Evolutionary conservation across 805 yeast species (phyloP).

Genomic region (Starmerella powellii): DNA sequence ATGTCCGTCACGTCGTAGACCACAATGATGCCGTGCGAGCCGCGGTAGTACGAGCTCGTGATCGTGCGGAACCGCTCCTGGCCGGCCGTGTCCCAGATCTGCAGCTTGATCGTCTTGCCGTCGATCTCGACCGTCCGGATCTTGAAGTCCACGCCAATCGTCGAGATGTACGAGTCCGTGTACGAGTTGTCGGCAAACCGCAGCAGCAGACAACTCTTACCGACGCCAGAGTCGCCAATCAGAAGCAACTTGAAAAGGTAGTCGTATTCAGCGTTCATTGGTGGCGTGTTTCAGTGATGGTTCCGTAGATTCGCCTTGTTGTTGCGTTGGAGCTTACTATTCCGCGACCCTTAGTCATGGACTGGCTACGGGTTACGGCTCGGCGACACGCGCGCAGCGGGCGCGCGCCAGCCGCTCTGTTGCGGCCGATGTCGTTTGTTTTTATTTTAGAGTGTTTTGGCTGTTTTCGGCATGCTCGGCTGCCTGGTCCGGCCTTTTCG

Average conservation of each 20-base stretch:
- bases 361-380: too few species aligned
- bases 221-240: slow-evolving; percentile 98
- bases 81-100: slow-evolving; percentile 99
- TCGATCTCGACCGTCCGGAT: slow-evolving; percentile 60
- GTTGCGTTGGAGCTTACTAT: slow-evolving; percentile 5
- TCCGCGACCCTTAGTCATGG: too few species aligned
- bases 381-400: too few species aligned
- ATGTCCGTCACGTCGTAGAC: slow-evolving; percentile 98
- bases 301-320: neutral
- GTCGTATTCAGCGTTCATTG: slow-evolving; percentile 62
- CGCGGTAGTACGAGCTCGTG: slow-evolving; percentile 94
- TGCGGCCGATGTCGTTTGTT: too few species aligned
- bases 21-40: slow-evolving; percentile 96
- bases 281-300: slow-evolving; percentile 4
- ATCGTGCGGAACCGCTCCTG: slow-evolving; percentile 97
- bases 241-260: slow-evolving; percentile 86
- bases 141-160: slow-evolving; percentile 94
- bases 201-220: slow-evolving; percentile 86
- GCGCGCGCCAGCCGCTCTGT: too few species aligned
- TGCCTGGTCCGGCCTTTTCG: too few species aligned
- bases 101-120: slow-evolving; percentile 93
- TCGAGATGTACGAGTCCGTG: slow-evolving; percentile 91
- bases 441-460: too few species aligned
- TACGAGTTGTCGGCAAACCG: slow-evolving; percentile 96
- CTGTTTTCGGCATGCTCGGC: too few species aligned